phyloP scores from a whole-genome alignment of 1,284 basidiomycete genomes.

The Tilletia setariae region DNA sequence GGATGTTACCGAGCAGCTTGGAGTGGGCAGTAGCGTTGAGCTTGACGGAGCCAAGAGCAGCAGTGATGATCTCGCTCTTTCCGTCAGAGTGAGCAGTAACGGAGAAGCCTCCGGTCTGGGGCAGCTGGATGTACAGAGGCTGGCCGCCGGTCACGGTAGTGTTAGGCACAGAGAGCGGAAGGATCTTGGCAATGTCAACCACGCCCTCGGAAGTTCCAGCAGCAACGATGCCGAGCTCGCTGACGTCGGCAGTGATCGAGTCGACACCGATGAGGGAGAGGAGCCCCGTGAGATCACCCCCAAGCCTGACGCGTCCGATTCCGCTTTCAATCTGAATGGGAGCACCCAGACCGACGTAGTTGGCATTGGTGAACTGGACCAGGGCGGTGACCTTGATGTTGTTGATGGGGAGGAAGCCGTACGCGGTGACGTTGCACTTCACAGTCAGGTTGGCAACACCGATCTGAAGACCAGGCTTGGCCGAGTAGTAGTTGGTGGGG shows the following conservation, averaged over 20 bases:
- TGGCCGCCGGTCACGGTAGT: neutral
- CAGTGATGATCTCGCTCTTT: conserved; percentile 15
- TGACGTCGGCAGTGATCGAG: conserved; percentile 6
- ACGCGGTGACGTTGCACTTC: conserved; percentile 12
- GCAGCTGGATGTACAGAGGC: neutral
- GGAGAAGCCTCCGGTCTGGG: neutral
- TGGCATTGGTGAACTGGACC: conserved; percentile 14
- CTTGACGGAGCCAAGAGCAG: conserved; percentile 3
- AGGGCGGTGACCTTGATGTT: conserved; percentile 10
- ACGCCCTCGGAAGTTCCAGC: neutral
- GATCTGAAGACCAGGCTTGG: conserved; percentile 8
- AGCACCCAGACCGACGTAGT: conserved; percentile 11
- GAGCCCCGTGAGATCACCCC: conserved; percentile 7
- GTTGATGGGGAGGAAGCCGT: conserved; percentile 10
- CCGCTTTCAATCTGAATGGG: conserved; percentile 10
- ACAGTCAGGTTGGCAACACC: conserved; percentile 12
- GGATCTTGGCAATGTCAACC: conserved; percentile 12
- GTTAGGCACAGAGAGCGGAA: neutral
- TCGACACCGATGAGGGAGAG: conserved; percentile 7
- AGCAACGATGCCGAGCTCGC: conserved; percentile 3
- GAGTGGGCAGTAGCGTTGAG: conserved; percentile 13
- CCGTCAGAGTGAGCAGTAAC: conserved; percentile 3
- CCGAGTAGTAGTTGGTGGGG: conserved; percentile 13
- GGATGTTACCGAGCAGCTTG: conserved; percentile 12
- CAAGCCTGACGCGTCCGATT: conserved; percentile 7